phyloP scores from a whole-genome alignment of 2,329 filamentous ascomycete species.

The Pseudogymnoascus verrucosus region DNA sequence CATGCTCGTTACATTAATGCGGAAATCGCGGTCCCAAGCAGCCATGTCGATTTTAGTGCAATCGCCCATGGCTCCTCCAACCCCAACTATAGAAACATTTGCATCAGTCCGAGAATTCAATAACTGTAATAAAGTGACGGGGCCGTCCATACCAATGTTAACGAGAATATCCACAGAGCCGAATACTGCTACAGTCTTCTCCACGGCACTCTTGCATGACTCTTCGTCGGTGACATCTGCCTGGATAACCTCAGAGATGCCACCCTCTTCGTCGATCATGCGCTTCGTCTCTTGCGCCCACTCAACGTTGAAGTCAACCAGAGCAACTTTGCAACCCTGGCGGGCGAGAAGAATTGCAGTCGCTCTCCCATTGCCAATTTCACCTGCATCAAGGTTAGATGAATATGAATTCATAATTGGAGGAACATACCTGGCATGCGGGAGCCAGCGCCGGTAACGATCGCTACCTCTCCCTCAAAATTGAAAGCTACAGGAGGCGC shows the following conservation, averaged over 20 bases:
- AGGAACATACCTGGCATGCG: background rate
- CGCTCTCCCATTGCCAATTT: slow-evolving; percentile 52
- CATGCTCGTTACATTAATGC: slow-evolving; percentile 58
- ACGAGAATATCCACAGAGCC: slow-evolving; percentile 54
- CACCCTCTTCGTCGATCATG: slow-evolving; percentile 26
- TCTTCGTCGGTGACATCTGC: slow-evolving; percentile 48
- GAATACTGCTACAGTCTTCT: slow-evolving; percentile 38
- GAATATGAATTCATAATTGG: background rate
- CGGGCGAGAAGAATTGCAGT: slow-evolving; percentile 51
- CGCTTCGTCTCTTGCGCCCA: slow-evolving; percentile 41
- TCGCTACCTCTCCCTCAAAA: slow-evolving; percentile 31
- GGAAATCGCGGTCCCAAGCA: slow-evolving; percentile 46
- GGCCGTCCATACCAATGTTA: slow-evolving; percentile 48
- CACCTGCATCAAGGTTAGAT: slow-evolving; percentile 34
- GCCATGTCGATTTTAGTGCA: slow-evolving; percentile 52
- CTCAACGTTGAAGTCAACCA: slow-evolving; percentile 43
- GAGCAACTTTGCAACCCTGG: slow-evolving; percentile 50
- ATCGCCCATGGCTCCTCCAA: slow-evolving; percentile 49
- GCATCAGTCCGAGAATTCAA: slow-evolving; percentile 24
- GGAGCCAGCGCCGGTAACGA: slow-evolving; percentile 53
- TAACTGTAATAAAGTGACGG: background rate
- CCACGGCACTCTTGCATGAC: slow-evolving; percentile 39
- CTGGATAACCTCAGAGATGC: slow-evolving; percentile 34
- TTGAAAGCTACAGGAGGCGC: background rate
- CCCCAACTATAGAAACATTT: slow-evolving; percentile 14